Base-by-base conservation (phyloP, 2,329 filamentous ascomycete genomes). In the Elsinoe perseae region DNA sequence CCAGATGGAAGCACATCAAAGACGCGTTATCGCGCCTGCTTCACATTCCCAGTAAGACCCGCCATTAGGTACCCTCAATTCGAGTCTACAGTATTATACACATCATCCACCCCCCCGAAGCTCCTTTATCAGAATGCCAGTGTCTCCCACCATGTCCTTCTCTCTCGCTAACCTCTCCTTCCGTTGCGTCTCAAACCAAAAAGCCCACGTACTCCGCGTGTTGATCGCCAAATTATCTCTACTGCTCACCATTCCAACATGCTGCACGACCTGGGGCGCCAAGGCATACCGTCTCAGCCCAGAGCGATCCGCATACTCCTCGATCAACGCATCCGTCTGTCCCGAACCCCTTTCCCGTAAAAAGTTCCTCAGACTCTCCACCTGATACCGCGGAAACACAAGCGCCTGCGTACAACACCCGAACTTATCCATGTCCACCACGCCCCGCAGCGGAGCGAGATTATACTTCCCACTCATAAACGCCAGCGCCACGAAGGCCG, bases 371-470 rank as follows among this genome's bases (percentile, higher is more conserved):
- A 64, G 27, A 3, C 27, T 20, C 40, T 56, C 56, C 25, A 46
- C 52, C 23, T 60, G 50, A 46, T 44, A 21, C 56, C 60, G 43
- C 2, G 68, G 66, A 42, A 68, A 70, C 9, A 70, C 59, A 12
- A 69, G 55, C 1, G 62, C 68, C 60, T 71, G 69, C 1, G 68
- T 65, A 46, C 68, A 71, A 57, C 67, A 71, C 16, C 69, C 69
- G 16, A 56, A 59, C 5, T 57, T 54, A 48, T 68, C 54, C 56
- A 59, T 59, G 4, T 50, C 56, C 7, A 57, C 56, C 10, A 60
- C 43, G 18, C 56, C 56, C 1, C n/a, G 43, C 3, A 59, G 56
- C 4, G 60, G 61, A 25, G 50, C 36, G 4, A 63, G 34, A 9
- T 53, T 58, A 52, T 61, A 60, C 25, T 58, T 59, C 4, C 60